phyloP scores from a whole-genome alignment of 345 rosid genomes.

The Durio zibethinus region DNA sequence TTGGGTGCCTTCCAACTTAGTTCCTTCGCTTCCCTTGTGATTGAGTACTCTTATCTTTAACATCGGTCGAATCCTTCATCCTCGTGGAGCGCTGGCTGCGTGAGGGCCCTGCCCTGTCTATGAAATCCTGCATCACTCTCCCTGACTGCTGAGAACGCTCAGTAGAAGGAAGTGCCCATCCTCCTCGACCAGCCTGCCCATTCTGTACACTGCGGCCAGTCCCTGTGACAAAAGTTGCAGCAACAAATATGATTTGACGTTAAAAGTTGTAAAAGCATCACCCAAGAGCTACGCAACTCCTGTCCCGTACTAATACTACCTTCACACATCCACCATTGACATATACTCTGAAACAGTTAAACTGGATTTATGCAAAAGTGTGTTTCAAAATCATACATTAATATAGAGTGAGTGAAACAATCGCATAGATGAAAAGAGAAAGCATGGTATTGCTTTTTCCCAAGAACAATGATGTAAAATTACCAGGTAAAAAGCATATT shows the following conservation, averaged over 20 bases:
- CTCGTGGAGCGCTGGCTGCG: conserved; percentile 9
- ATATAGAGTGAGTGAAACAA: not conserved
- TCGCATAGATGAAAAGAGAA: not conserved
- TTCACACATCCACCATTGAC: not conserved
- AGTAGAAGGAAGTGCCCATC: conserved; percentile 45
- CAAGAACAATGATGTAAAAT: not conserved
- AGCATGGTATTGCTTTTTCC: not conserved
- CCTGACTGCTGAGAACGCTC: conserved; percentile 15
- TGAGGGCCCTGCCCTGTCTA: conserved; percentile 19
- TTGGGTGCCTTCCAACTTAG: not conserved
- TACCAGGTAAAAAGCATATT: not conserved
- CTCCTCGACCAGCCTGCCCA: conserved; percentile 28
- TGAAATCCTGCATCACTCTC: conserved; percentile 2
- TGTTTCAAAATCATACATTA: not conserved
- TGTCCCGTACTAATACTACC: not conserved
- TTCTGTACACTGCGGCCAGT: conserved; percentile 22
- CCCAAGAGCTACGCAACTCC: not conserved
- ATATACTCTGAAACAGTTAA: not conserved
- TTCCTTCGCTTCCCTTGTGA: conserved; percentile 13
- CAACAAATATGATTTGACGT: not conserved
- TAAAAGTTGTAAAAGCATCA: not conserved
- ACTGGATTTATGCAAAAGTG: not conserved
- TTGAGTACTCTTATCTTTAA: conserved; percentile 14
- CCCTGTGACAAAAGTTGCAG: conserved; percentile 17
- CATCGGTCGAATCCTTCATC: conserved; percentile 18